phyloP scores from a whole-genome alignment of 2,329 filamentous ascomycete genomes.

The Cercospora nicotianae region DNA sequence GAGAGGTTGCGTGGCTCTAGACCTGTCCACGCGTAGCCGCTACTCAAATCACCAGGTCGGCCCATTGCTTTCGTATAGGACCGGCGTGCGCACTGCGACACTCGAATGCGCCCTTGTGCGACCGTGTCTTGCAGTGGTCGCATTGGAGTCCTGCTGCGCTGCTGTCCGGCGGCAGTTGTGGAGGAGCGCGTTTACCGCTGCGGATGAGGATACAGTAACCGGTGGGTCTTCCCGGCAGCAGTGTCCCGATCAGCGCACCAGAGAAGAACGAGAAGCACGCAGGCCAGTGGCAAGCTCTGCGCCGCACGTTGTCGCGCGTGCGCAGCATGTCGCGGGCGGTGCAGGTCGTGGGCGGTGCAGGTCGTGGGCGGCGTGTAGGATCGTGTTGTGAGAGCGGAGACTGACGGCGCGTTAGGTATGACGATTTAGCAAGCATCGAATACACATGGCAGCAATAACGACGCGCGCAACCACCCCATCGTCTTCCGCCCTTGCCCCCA shows the following conservation, averaged over 20 bases:
- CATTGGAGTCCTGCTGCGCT: not conserved
- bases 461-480: constrained; percentile 46
- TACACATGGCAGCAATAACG: constrained; percentile 45
- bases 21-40: not conserved
- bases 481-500: constrained; percentile 28
- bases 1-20: not conserved
- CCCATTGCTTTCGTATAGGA: not conserved
- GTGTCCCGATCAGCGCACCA: not conserved
- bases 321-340: not conserved
- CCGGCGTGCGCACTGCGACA: not conserved
- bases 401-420: constrained; percentile 10
- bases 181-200: not conserved
- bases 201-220: not conserved
- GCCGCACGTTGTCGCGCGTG: not conserved
- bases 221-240: constrained; percentile 4
- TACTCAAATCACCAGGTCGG: not conserved
- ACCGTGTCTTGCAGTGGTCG: not conserved
- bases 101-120: not conserved
- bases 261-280: not conserved
- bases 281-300: not conserved
- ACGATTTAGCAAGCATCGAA: constrained; percentile 5
- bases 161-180: not conserved
- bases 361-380: not conserved
- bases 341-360: not conserved
- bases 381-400: constrained; percentile 1